Percentiles rank a stretch among this genome's conserved stretches.
phyloP scores from a whole-genome alignment of 768 basidiomycete species.

The Pulveroboletus sp. region DNA sequence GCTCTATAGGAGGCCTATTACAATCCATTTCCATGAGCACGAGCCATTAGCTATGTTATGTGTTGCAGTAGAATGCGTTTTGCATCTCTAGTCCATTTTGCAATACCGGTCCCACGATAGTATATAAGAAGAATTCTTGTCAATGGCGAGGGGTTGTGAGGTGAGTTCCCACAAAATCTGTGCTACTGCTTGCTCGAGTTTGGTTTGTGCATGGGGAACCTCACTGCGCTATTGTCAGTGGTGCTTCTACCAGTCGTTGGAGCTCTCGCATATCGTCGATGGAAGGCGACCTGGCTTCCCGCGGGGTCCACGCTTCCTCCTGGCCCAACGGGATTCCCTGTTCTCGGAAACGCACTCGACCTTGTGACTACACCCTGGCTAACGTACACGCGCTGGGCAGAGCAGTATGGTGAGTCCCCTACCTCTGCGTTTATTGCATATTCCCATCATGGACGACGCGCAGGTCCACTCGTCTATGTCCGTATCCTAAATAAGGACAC shows the following conservation, averaged over 20 bases:
- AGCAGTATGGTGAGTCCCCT: conserved; percentile 4
- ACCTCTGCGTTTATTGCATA: not conserved
- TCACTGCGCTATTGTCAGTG: not conserved
- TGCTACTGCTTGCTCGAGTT: not conserved
- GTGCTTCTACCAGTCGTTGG: not conserved
- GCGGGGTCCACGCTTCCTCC: conserved; percentile 6
- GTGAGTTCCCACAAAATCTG: not conserved
- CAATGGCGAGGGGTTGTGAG: not conserved
- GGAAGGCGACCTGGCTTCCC: not conserved
- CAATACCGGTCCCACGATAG: too few relatives aligned
- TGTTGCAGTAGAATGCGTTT: too few relatives aligned
- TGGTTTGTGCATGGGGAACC: not conserved
- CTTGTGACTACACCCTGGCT: conserved; percentile 6
- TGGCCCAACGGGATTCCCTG: conserved; percentile 10
- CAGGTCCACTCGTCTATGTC: conserved; percentile 2
- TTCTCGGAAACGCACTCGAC: conserved; percentile 11
- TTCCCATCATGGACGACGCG: not conserved
- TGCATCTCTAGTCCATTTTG: too few relatives aligned
- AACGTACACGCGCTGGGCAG: conserved; percentile 13
- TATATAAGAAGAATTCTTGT: not conserved
- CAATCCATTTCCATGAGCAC: too few relatives aligned
- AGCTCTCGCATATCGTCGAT: not conserved
- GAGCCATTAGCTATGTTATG: too few relatives aligned
- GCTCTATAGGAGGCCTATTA: too few relatives aligned
- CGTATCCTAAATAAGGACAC: conserved; percentile 1